Evolutionary conservation across 352 stramenopile genomes (phyloP), one percentile per base, ranked within the genome.

Genomic region (Phytophthora constricta): DNA sequence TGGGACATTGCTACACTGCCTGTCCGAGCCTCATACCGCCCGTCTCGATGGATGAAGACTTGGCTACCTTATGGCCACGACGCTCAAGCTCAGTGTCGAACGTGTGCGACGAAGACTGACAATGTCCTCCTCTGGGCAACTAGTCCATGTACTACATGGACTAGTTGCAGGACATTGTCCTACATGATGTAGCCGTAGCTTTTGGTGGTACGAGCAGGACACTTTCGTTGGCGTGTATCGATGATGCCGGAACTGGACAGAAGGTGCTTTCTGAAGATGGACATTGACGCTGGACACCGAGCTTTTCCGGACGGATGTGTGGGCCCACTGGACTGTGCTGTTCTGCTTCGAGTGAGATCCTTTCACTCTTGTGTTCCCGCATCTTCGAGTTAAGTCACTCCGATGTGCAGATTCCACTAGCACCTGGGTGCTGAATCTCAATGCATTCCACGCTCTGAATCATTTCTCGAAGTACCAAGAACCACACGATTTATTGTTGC

Each of bases 1-100:
- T 74, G 55, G 50, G 55, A 70, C 66, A 74, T 60, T 55, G 63
- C 27, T 49, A 19, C 50, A 43, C 20, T 58, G 7, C 33, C 51
- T 60, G 28, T 52, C 25, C 23, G 13, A 57, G 33, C 51, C 34
- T 10, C 28, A 58, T 0, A 11, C 31, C 31, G 13, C 42, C 51
- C 23, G n/a, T 45, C 11, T 45, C 11, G 37, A 45, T 45, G 37
- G 37, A 45, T 37, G 7, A 37, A 37, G 31, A 37, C 31, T n/a
- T n/a, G n/a, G 13, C 31, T 37, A 37, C 31, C 31, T 37, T 37
- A 11, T 37, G 31, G 31, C 31, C 31, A 37, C 31, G 31, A 11
- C n/a, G n/a, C n/a, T n/a, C n/a, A n/a, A n/a, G n/a, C n/a, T 37
- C 31, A 11, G 31, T 37, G 31, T 37, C 31, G 31, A 37, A 37